Base-by-base conservation (phyloP, 2,329 filamentous ascomycete genomes). In the Magnaporthales sp. region DNA sequence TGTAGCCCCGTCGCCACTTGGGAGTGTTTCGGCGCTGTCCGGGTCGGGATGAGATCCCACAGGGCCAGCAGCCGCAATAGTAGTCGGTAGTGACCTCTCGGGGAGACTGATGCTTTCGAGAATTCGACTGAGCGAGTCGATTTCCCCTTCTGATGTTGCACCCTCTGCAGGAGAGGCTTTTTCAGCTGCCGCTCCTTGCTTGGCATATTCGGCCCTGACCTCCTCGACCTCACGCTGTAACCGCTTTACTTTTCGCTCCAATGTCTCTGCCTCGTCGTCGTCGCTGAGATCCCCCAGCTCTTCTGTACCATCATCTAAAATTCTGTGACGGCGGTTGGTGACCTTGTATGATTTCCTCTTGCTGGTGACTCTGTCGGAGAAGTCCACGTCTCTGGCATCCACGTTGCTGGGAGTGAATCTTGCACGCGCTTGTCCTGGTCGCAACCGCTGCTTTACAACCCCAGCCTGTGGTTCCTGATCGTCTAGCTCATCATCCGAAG, bases 301-400 rank as follows among this genome's bases (percentile, higher is more conserved):
- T 71, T 88, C 83, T 1, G 84, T 87, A 7, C 86, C 88, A 70
- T 89, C 85, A 67, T 87, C 79, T 58, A 87, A 78, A 67, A 88
- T 84, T 65, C 86, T 84, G 69, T 88, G 85, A 67, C 88, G 85
- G 64, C 90, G 85, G 63, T 84, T 91, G 7, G 90, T 89, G 46
- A 89, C 88, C 71, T 88, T 89, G 80, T 97, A 97, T 27, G 92
- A 92, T 77, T 91, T 92, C 69, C 91, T 86, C 76, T 94, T 94
- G 62, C 87, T 87, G 68, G 88, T 88, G 51, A 98, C 88, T 66
- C 93, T 89, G 77, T 97, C 93, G 2, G 93, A 96, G 76, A 97
- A 95, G 77, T 97, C 92, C 27, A 90, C 91, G 26, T 90, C 87
- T 65, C 85, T 84, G 6, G 92, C 89, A 74, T 96, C 91, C 32